A percentile compares a stretch with the other conserved stretches of the same genome.
These are phyloP conservation scores for Colletotrichum abscissum DNA, from an alignment of 2,329 filamentous ascomycete genomes.

Conservation along the genomic window DNA sequence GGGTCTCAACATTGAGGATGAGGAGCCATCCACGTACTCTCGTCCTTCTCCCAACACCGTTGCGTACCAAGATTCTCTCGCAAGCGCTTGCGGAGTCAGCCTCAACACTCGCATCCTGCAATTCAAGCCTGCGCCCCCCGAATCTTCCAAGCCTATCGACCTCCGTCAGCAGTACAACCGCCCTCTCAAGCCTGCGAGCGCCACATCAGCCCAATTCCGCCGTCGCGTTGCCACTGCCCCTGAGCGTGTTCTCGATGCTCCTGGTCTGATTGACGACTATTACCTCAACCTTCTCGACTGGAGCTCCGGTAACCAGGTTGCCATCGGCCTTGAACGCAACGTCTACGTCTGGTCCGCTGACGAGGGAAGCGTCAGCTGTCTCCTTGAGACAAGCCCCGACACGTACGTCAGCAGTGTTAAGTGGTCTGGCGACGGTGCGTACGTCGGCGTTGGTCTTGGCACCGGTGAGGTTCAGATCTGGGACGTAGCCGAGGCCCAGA, in stretches of 20 bases:
- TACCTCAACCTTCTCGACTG: constrained; percentile 99
- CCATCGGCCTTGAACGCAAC: constrained; percentile 94
- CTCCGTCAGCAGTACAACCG: constrained; percentile 98
- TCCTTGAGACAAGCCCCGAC: constrained; percentile 88
- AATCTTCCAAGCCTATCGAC: constrained; percentile 98
- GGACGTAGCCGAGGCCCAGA: constrained; percentile 94
- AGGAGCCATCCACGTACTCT: constrained; percentile 75
- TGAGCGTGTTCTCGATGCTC: constrained; percentile 95
- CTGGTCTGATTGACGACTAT: constrained; percentile 97
- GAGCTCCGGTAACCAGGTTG: constrained; percentile 97
- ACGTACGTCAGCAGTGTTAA: constrained; percentile 99
- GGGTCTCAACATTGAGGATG: constrained; percentile 78
- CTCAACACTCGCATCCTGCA: constrained; percentile 95
- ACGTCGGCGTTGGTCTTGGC: constrained; percentile 94
- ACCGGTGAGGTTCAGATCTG: constrained; percentile 99
- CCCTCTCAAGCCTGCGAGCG: constrained; percentile 82
- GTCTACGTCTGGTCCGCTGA: constrained; percentile 99
- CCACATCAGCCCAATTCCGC: constrained; percentile 85
- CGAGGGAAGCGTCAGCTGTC: constrained; percentile 86
- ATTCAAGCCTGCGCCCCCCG: constrained; percentile 98
- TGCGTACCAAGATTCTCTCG: constrained; percentile 92
- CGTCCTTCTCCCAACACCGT: constrained; percentile 88
- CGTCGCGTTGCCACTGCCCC: constrained; percentile 94
- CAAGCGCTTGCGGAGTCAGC: constrained; percentile 90
- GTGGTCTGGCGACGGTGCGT: constrained; percentile 97